These are phyloP conservation scores for Zygoascus sp. DNA, from an alignment of 1,139 yeast species.

Conservation along the genomic window DNA sequence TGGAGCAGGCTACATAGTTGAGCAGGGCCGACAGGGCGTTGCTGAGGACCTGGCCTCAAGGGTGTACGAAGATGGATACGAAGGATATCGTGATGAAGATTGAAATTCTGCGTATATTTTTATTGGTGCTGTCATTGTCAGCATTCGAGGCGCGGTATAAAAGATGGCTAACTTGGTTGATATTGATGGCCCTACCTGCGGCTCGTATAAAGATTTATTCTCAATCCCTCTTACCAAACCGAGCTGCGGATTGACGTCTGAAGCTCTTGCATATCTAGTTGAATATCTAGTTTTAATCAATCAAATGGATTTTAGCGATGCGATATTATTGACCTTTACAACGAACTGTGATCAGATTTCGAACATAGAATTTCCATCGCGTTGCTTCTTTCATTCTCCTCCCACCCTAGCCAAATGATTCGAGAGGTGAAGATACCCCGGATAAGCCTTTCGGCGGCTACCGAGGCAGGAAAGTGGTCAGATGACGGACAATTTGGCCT, in stretches of 20 bases:
- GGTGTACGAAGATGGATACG: constrained; percentile 16
- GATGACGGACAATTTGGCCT: constrained; percentile 26
- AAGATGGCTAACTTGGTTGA: no score
- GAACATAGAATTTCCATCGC: not conserved
- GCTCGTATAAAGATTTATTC: no score
- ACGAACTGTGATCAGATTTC: not conserved
- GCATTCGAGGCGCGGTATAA: no score
- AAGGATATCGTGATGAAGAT: constrained; percentile 7
- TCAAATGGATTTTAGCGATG: no score
- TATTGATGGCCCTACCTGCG: no score
- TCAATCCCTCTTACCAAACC: no score
- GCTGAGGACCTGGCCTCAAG: constrained; percentile 33
- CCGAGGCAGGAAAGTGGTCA: constrained; percentile 25
- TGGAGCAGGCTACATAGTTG: constrained; percentile 46
- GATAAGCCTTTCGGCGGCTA: constrained; percentile 18
- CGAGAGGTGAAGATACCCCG: constrained; percentile 23
- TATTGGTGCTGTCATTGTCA: no score
- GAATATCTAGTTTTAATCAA: no score
- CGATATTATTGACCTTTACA: not conserved
- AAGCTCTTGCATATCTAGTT: no score
- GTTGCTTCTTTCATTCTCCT: not conserved
- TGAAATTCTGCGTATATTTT: not conserved
- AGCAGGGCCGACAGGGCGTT: constrained; percentile 32
- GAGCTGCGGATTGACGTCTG: no score
- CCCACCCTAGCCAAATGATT: constrained; percentile 13